Conservation (phyloP, 768 basidiomycete species). For the Strobilomyces echinocephalus region DNA sequence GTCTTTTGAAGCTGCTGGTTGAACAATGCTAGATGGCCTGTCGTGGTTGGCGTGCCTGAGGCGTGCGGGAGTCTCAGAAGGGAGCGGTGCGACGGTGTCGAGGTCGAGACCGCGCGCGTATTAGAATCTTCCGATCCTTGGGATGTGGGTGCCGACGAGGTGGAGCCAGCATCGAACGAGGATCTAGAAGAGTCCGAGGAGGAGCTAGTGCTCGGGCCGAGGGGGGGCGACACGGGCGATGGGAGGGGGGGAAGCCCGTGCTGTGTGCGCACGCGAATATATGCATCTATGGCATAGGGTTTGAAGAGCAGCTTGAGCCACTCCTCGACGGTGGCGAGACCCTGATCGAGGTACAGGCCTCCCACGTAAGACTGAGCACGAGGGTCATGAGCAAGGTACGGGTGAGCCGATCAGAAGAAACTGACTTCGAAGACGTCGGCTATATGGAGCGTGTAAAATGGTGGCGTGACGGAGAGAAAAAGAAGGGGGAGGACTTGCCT, state of each 20-base stretch:
- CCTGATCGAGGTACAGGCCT: constrained; percentile 70
- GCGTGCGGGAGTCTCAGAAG: constrained; percentile 12
- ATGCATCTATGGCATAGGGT: constrained; percentile 61
- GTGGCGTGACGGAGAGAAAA: neutral
- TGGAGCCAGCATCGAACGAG: neutral
- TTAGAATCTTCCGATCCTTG: neutral
- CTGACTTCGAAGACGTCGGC: constrained; percentile 78
- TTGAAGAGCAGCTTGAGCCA: constrained; percentile 64
- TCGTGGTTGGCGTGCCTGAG: constrained; percentile 27
- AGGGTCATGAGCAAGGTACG: neutral
- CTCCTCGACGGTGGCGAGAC: constrained; percentile 45
- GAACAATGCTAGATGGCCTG: constrained; percentile 74
- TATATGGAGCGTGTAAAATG: constrained; percentile 23
- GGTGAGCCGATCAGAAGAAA: neutral
- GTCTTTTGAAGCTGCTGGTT: constrained; percentile 69
- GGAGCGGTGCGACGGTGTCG: constrained; percentile 12
- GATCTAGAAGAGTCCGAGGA: constrained; percentile 15
- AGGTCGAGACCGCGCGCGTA: neutral
- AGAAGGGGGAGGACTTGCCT: constrained; percentile 40
- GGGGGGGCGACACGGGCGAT: constrained; percentile 22
- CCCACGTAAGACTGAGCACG: constrained; percentile 64
- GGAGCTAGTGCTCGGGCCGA: constrained; percentile 11
- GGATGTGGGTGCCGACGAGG: neutral
- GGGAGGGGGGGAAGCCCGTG: constrained; percentile 56
- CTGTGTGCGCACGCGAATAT: constrained; percentile 57